Conservation (phyloP, 305 asterid genomes). For the Withania somnifera region DNA sequence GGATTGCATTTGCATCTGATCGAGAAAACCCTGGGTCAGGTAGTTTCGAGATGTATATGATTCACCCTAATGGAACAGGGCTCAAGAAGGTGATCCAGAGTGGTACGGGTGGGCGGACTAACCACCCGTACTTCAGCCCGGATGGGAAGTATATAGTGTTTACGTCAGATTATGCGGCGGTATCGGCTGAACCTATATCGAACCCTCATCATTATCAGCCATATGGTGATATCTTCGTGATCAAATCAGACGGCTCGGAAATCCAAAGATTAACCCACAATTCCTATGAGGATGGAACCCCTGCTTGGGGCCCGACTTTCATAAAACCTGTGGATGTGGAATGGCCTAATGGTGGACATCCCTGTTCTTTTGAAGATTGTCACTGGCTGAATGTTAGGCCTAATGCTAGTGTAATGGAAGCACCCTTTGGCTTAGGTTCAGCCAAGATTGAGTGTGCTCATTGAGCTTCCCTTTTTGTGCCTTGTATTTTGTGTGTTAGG, state of each 20-base stretch:
- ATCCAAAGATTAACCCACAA: slow-evolving; percentile 62
- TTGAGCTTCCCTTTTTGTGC: not conserved
- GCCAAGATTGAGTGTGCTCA: not conserved
- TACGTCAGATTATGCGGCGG: slow-evolving; percentile 73
- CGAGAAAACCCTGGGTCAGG: slow-evolving; percentile 68
- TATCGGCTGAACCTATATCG: slow-evolving; percentile 80
- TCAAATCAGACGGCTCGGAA: slow-evolving; percentile 54
- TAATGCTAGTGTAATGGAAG: not conserved
- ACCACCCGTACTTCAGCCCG: slow-evolving; percentile 89
- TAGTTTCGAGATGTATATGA: slow-evolving; percentile 55
- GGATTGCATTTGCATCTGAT: slow-evolving; percentile 80
- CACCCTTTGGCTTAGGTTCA: not conserved
- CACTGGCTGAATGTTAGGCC: slow-evolving; percentile 45
- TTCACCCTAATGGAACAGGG: slow-evolving; percentile 75
- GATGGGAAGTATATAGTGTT: slow-evolving; percentile 59
- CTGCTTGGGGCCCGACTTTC: slow-evolving; percentile 65
- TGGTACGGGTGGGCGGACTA: slow-evolving; percentile 68
- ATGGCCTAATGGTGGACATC: slow-evolving; percentile 39
- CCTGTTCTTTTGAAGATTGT: slow-evolving; percentile 65
- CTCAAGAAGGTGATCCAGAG: slow-evolving; percentile 65
- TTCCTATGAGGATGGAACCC: slow-evolving; percentile 85
- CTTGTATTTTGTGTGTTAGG: not conserved
- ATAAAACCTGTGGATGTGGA: slow-evolving; percentile 29
- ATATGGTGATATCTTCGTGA: slow-evolving; percentile 69
- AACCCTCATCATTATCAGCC: slow-evolving; percentile 84